Conservation (phyloP, 129 eudicot species). For the Logfia minima region DNA sequence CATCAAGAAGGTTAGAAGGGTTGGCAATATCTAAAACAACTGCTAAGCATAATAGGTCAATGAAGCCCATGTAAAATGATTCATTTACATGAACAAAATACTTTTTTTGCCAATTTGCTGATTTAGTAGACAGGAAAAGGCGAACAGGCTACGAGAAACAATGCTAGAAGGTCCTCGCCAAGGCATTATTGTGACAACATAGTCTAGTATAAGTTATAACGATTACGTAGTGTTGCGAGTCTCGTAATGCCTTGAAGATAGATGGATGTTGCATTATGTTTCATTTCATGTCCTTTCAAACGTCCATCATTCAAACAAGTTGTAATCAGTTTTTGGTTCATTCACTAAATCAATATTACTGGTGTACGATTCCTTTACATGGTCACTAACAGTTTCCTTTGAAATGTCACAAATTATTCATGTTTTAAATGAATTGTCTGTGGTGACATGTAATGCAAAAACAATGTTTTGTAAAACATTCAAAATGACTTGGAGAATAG, state of each 20-base stretch:
- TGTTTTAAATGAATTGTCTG: neutral
- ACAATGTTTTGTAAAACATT: neutral
- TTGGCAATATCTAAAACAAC: too few species aligned
- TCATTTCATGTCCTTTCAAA: neutral
- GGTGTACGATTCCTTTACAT: neutral
- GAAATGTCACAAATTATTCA: neutral
- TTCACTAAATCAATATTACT: neutral
- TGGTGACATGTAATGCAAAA: neutral
- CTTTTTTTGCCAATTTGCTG: neutral
- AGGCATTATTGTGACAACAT: neutral
- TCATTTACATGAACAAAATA: neutral
- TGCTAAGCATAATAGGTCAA: too few species aligned
- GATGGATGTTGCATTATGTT: neutral
- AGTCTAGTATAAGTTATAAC: neutral
- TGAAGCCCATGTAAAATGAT: neutral
- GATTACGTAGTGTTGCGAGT: neutral
- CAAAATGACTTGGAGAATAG: neutral
- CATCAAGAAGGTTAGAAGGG: too few species aligned
- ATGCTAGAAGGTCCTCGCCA: neutral
- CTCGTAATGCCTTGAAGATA: neutral
- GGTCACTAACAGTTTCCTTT: neutral
- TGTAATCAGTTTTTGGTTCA: neutral
- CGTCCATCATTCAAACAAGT: neutral
- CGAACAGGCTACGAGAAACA: neutral
- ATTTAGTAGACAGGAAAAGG: neutral